These are phyloP conservation scores for Wickerhamomyces chambardii DNA, from an alignment of 805 yeast genomes.

Conservation along the genomic window DNA sequence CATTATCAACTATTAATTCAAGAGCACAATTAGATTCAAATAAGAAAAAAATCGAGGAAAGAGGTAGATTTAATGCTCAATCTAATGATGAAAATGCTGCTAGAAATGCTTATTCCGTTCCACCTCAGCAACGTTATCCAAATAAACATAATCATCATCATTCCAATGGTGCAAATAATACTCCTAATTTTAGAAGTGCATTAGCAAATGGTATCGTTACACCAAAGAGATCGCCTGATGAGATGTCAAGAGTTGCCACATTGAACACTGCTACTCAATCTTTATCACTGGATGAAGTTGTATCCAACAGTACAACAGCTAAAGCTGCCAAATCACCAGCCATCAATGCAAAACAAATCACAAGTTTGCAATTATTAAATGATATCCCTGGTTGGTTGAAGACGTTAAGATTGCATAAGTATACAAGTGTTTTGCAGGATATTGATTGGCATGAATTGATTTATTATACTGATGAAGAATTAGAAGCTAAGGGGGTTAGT, in stretches of 20 bases:
- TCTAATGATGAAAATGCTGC: constrained; percentile 1
- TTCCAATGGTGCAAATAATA: not conserved
- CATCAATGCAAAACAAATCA: constrained; percentile 40
- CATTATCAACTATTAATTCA: constrained; percentile 54
- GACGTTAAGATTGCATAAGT: constrained; percentile 83
- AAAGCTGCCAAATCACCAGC: constrained; percentile 27
- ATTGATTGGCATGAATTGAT: constrained; percentile 76
- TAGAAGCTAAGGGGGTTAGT: constrained; percentile 76
- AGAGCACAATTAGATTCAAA: constrained; percentile 34
- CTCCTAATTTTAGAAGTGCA: not conserved
- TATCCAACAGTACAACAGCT: not conserved
- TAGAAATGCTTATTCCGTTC: constrained; percentile 13
- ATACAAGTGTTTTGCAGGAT: constrained; percentile 74
- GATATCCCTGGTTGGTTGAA: constrained; percentile 94
- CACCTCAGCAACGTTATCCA: constrained; percentile 13
- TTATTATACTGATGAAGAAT: constrained; percentile 53
- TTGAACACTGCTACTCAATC: constrained; percentile 13
- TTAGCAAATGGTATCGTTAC: not conserved
- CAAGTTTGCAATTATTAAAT: constrained; percentile 44
- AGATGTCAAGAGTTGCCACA: constrained; percentile 11
- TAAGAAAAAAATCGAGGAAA: constrained; percentile 14
- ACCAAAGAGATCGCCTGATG: constrained; percentile 2
- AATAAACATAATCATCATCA: not conserved
- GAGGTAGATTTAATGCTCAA: constrained; percentile 9
- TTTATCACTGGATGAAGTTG: constrained; percentile 4